Evolutionary conservation across 2,329 filamentous ascomycete genomes (phyloP).

Genomic region (Rhynchosporium secalis): DNA sequence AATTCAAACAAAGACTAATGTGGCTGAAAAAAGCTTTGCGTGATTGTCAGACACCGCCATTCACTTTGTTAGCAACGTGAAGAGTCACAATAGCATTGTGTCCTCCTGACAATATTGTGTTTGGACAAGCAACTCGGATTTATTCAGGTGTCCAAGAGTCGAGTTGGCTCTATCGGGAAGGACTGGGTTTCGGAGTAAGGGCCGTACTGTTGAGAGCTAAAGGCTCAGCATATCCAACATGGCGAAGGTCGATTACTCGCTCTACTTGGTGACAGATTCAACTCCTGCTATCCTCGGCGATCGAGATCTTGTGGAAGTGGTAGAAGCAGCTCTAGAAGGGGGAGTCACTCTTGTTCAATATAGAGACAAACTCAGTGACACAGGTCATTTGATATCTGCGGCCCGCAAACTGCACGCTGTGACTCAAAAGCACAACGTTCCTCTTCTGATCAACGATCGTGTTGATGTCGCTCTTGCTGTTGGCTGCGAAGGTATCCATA

Average conservation of each 20-base stretch:
- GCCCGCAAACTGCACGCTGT: conserved; percentile 70
- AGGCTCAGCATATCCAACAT: neutral
- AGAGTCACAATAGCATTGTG: conserved; percentile 9
- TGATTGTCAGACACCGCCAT: neutral
- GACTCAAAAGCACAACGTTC: conserved; percentile 67
- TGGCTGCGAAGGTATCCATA: conserved; percentile 87
- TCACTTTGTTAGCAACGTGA: neutral
- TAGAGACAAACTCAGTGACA: conserved; percentile 82
- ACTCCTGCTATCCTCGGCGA: conserved; percentile 79
- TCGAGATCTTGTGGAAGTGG: conserved; percentile 69
- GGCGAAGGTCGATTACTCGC: conserved; percentile 65
- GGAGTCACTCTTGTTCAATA: conserved; percentile 88
- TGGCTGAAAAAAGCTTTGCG: neutral
- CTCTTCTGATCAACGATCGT: conserved; percentile 89
- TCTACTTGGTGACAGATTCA: conserved; percentile 93
- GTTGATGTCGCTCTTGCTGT: conserved; percentile 85
- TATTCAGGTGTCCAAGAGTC: neutral
- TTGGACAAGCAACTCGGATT: too few species aligned
- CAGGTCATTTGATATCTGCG: conserved; percentile 66
- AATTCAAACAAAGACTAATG: neutral
- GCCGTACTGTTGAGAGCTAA: neutral
- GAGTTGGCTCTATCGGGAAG: neutral
- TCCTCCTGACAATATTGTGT: neutral
- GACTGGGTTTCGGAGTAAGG: neutral
- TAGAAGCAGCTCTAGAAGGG: conserved; percentile 73